A percentile compares a stretch with the other conserved stretches of the same genome.
Conservation (phyloP, 768 basidiomycete species). For the Lentinus tigrinus region DNA sequence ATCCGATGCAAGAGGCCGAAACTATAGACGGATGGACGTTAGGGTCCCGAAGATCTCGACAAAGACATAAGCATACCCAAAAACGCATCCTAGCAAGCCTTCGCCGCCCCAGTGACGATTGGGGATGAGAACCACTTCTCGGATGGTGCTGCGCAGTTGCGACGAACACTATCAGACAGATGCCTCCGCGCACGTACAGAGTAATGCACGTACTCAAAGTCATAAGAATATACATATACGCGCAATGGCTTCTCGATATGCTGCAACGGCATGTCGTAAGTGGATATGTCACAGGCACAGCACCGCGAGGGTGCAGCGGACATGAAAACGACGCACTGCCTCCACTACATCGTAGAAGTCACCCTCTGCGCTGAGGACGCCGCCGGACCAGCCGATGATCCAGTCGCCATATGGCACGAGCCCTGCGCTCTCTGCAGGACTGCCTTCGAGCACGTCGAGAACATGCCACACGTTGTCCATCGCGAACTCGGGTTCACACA, state of each 20-base stretch:
- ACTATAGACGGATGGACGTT: constrained; percentile 36
- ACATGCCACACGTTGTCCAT: constrained; percentile 98
- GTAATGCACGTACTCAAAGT: constrained; percentile 79
- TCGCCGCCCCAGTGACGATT: constrained; percentile 98
- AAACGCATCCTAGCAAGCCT: constrained; percentile 91
- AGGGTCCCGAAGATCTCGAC: neutral
- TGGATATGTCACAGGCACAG: neutral
- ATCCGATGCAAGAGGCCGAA: constrained; percentile 94
- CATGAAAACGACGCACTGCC: constrained; percentile 52
- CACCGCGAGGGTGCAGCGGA: neutral
- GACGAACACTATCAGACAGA: constrained; percentile 5
- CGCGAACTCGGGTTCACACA: constrained; percentile 87
- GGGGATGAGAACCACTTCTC: constrained; percentile 92
- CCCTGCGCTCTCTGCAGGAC: constrained; percentile 94
- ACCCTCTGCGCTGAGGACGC: constrained; percentile 84
- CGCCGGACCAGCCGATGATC: constrained; percentile 92
- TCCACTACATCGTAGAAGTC: constrained; percentile 98
- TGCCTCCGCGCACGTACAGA: constrained; percentile 2
- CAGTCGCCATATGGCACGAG: constrained; percentile 88
- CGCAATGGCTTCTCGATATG: constrained; percentile 92
- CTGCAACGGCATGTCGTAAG: constrained; percentile 37
- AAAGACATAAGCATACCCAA: constrained; percentile 61
- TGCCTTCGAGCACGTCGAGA: constrained; percentile 92
- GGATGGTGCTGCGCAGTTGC: constrained; percentile 61
- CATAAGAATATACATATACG: constrained; percentile 95